Percentiles rank a stretch among this genome's conserved stretches.
phyloP scores from a whole-genome alignment of 768 basidiomycete genomes.

The Mrakia frigida region DNA sequence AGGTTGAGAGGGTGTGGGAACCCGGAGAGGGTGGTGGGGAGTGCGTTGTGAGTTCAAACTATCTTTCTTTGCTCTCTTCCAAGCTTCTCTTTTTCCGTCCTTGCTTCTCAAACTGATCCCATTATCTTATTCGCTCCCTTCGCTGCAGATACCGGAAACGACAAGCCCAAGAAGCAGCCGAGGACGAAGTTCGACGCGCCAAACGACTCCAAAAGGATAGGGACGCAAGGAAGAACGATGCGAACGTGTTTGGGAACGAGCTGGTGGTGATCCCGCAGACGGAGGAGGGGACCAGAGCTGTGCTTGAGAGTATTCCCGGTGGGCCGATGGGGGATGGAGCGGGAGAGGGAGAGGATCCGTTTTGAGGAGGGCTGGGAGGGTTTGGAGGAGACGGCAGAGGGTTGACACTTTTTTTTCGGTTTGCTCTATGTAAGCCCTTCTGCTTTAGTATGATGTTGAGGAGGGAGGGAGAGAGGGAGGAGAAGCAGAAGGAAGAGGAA shows the following conservation, averaged over 20 bases:
- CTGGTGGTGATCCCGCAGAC: conserved; percentile 11
- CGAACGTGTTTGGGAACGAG: conserved; percentile 21
- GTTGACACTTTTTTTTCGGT: too few relatives aligned
- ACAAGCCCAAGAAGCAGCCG: conserved; percentile 40
- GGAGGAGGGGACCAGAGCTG: background rate
- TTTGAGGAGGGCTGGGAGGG: too few relatives aligned
- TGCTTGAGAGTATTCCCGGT: background rate
- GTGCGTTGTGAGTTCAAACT: conserved; percentile 45
- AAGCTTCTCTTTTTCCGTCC: background rate
- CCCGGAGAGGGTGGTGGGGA: conserved; percentile 92
- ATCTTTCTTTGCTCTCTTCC: background rate
- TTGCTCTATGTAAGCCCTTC: too few relatives aligned
- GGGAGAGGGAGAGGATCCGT: background rate
- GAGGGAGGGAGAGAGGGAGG: too few relatives aligned
- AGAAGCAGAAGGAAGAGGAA: too few relatives aligned
- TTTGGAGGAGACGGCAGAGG: too few relatives aligned
- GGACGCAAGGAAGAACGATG: background rate
- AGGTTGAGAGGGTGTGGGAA: conserved; percentile 85
- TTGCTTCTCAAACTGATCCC: background rate
- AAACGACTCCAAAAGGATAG: conserved; percentile 1
- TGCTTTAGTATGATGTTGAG: too few relatives aligned
- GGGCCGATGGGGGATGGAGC: background rate
- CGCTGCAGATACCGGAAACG: conserved; percentile 43
- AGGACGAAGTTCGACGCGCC: conserved; percentile 39
- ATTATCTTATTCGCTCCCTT: background rate